Evolutionary conservation across 805 yeast species (phyloP), one percentile per base, ranked within the genome.

Genomic region (Lachancea mirantina): DNA sequence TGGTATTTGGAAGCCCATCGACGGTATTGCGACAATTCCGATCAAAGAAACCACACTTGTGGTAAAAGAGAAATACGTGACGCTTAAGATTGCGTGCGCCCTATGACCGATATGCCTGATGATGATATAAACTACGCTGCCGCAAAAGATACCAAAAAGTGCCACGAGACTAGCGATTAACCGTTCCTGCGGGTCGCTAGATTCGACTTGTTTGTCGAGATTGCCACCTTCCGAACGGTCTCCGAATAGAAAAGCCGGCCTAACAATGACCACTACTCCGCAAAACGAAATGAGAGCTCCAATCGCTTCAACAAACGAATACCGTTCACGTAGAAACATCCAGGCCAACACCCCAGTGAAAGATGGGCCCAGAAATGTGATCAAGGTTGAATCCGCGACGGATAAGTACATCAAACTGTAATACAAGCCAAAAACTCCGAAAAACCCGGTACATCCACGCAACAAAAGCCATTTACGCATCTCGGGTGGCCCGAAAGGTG

Each of bases 41-140:
- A 66, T 27, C 9, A 68, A 52, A 2, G 88, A 68, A 1, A 79
- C 64, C 1, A 81, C 40, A 14, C 73, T 63, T 8, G 83, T 72
- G 28, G 69, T 62, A 23, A 77, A 58, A 0, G 95, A 76, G 59
- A 81, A 84, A 51, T 78, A 80, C 32, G 84, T 71, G 2, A 87
- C 95, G 15, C 84, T 75, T 25, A 85, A 55, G 16, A 87, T 63
- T 0, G 96, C 85, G 56, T 85, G 95, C 1, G 85, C 92, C 23
- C 72, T 60, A 32, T 70, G 72, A 15, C 95, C 95, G 23, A 88
- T 80, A 41, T 72, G 75, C 23, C 95, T 65, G 35, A 87, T 72
- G 7, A 77, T 62, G 28, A 84, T 76, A 59, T 75, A 78, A 6
- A 84, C 88, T 5, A 65, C 50, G 19, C 81, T 75, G 1, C 84